Percentiles rank a stretch among this genome's conserved stretches.
Evolutionary conservation across 345 rosid genomes (phyloP).

Genomic region (Gossypium ekmanianum): DNA sequence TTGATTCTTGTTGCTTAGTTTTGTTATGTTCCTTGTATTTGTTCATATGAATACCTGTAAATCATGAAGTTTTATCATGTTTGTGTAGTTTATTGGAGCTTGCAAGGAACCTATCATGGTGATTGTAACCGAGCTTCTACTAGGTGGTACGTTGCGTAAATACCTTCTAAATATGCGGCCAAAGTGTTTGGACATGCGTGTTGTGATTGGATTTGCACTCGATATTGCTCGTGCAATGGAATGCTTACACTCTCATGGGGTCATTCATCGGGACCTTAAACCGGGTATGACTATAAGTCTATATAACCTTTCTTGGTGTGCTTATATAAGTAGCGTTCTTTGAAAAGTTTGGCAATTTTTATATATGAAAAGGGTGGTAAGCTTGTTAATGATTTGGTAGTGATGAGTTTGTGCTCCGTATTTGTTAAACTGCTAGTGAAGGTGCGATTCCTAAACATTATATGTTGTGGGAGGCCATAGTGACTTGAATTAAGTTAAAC

Average conservation of each 20-base stretch:
- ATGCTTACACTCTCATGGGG: slow-evolving; percentile 91
- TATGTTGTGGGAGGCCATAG: no score
- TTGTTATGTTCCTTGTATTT: background rate
- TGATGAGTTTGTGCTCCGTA: background rate
- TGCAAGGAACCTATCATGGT: slow-evolving; percentile 96
- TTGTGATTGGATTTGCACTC: slow-evolving; percentile 80
- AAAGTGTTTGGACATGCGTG: slow-evolving; percentile 53
- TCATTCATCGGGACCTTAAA: slow-evolving; percentile 94
- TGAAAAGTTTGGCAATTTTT: background rate
- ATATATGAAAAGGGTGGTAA: background rate
- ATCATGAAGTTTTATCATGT: background rate
- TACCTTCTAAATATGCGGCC: slow-evolving; percentile 72
- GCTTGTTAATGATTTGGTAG: background rate
- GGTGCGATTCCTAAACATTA: background rate
- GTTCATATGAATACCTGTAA: background rate
- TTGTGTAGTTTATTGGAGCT: slow-evolving; percentile 82
- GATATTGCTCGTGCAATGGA: slow-evolving; percentile 99
- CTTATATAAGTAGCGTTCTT: background rate
- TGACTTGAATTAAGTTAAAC: background rate
- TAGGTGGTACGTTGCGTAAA: slow-evolving; percentile 85
- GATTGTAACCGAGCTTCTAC: slow-evolving; percentile 84
- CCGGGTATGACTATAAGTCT: slow-evolving; percentile 54
- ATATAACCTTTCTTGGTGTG: background rate
- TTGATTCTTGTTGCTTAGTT: background rate
- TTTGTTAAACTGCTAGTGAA: background rate